Base-by-base conservation (phyloP, 1,139 yeast genomes). In the Fermentozyma sake region DNA sequence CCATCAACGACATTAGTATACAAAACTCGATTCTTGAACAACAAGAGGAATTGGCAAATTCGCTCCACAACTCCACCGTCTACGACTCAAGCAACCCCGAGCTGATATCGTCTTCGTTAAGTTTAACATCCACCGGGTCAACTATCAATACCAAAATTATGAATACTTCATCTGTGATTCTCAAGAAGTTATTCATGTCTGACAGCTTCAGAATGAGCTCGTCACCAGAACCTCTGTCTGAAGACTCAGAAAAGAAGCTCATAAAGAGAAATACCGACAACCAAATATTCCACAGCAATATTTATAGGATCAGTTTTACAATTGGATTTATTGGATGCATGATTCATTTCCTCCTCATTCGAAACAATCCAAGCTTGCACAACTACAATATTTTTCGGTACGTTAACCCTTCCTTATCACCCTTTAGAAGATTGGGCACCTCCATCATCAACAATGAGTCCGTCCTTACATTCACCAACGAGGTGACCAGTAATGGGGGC, bases 311-410 rank as follows among this genome's bases (percentile, higher is more conserved):
- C 19, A 61, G 69, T 28, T 42, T 63, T 25, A 58, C 70, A 2
- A 56, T 66, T 22, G 73, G 73, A 1, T 49, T 65, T 28, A 45
- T 65, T 22, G 71, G 72, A 1, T 49, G 66, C 26, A 26, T 66
- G 34, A 27, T 63, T 10, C 73, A 67, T 38, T 55, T 57, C 26
- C 33, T 66, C 12, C 23, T 64, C 7, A 38, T 49, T n/a, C 50
- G 51, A 30, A 45, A 48, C 30, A 41, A 48, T 26, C 27, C 41
- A 7, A n/a, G n/a, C n/a, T n/a, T n/a, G n/a, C n/a, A n/a, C n/a
- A 35, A 36, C 23, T 32, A 45, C 18, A 31, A 23, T 26, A 9
- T 41, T 13, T 20, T 30, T 14, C 34, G 32, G 23, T 18, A 31
- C 7, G 22, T 42, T 15, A 31, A 26, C 16, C 23, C 33, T 8